phyloP scores from a whole-genome alignment of 1,284 basidiomycete genomes.

The Sanghuangporus baumii region DNA sequence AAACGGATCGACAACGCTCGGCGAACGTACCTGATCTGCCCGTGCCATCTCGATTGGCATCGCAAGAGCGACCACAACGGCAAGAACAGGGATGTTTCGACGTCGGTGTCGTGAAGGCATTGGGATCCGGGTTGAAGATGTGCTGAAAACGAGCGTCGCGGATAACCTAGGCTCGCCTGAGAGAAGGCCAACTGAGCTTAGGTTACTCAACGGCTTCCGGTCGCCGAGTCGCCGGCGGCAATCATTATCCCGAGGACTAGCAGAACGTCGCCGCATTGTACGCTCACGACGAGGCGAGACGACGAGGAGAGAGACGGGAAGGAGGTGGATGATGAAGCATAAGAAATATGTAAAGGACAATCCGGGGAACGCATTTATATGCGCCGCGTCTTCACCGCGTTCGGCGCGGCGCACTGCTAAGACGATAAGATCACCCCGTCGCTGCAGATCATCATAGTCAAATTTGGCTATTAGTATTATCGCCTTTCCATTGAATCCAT shows the following conservation, averaged over 20 bases:
- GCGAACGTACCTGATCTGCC: conserved; percentile 1
- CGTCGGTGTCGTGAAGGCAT: background rate
- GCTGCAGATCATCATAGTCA: background rate
- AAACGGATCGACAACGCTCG: background rate
- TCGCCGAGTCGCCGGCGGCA: background rate
- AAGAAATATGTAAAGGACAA: background rate
- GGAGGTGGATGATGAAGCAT: background rate
- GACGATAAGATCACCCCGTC: background rate
- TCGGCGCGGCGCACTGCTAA: background rate
- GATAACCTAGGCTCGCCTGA: background rate
- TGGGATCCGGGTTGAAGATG: background rate
- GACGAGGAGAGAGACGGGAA: background rate
- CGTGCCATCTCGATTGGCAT: background rate
- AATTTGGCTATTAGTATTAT: background rate
- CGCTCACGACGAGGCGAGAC: background rate
- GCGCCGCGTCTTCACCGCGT: background rate
- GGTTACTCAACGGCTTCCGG: background rate
- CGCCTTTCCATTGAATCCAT: background rate
- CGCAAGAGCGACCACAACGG: background rate
- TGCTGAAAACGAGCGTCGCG: background rate
- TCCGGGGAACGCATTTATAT: background rate
- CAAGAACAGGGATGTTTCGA: background rate
- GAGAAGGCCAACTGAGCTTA: background rate
- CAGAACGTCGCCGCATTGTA: background rate
- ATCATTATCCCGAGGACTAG: background rate